Evolutionary conservation across 768 basidiomycete genomes (phyloP), one percentile per base, ranked within the genome.

Genomic region (Hericium erinaceus): DNA sequence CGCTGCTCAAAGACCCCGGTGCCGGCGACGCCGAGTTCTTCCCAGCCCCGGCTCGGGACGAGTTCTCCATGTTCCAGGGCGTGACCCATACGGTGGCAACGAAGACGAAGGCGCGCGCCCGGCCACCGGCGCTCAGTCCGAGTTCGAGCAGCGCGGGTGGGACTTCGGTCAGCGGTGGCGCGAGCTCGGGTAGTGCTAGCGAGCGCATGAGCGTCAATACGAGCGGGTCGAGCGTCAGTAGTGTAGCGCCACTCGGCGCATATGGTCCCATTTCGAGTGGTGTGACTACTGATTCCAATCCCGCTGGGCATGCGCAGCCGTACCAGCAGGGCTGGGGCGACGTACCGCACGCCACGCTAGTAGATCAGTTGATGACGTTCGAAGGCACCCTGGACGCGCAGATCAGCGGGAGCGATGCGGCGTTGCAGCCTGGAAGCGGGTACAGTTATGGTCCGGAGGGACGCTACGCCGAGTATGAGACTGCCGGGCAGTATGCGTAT

Each of bases 61-160:
- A 89, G 64, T 70, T 90, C 22, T 79, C 81, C 6, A 86, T 89
- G 24, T 89, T 89, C 67, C 81, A 85, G 52, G 88, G 88, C n/a
- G 80, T 82, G 64, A 87, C 82, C 10, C 80, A 85, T 59, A 85
- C 80, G 0, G 73, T 89, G 22, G 72, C 74, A 9, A 83, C 80
- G 0, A 81, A 79, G 57, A 64, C 66, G 9, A 52, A 54, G 3
- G 16, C 52, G 37, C 49, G 52, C 39, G 33, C 57, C 59, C 51
- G 48, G 51, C 33, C 33, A 10, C 65, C 44, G 5, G n/a, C n/a
- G 11, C 44, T 46, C 15, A n/a, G 20, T n/a, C n/a, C 44, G 18
- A 46, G 44, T 6, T 18, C 44, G 20, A 46, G 44, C 20, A 20
- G 44, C 10, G 7, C 13, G 7, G 20, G 16, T n/a, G 20, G 16